Base-by-base conservation (phyloP, 139 green algal species). In the Astrephomene gubernaculifera region DNA sequence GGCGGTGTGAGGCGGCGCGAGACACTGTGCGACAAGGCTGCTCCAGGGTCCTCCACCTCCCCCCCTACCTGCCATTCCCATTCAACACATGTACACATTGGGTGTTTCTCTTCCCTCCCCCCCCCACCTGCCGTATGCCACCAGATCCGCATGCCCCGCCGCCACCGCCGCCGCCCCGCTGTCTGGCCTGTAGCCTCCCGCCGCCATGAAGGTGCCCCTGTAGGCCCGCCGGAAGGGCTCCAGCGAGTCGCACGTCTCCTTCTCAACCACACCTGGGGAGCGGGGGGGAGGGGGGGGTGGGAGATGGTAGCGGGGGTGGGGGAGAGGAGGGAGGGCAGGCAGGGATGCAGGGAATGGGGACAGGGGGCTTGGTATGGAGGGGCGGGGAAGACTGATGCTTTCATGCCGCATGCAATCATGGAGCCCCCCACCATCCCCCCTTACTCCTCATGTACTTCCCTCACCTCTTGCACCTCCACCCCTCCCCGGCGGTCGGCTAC, bases 131-230 rank as follows among this genome's bases (percentile, higher is more conserved):
- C 92, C 89, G 69, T 92, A 93, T 36, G 74, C 85, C 24, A 97
- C 86, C 12, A 91, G 53, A 52, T 95, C 91, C 14, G 90, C 89
- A 22, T 92, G 21, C 38, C 89, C 94, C 3, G 8, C 44, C 6
- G 72, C 68, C 2, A 97, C 63, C 2, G 88, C 90, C 25, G 79
- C 27, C 19, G 84, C 89, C 41, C 88, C 94, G 41, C n/a, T 84
- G 17, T 94, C 90, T 0, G 74, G 31, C 57, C 71, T 92, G 85
- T 87, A 95, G 70, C 95, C 95, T 31, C 95, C 95, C 17, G 95
- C 94, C 0, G 90, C 87, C 54, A 98, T 93, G 81, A 98, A 94
- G 12, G 91, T 82, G 53, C 81, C 87, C 64, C 89, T 89, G 44
- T 79, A 93, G 3, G 83, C 88, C 45, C 76, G 45, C 52, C 91